Conservation (phyloP, 2,329 filamentous ascomycete species). For the Trichocomaceae sp. region DNA sequence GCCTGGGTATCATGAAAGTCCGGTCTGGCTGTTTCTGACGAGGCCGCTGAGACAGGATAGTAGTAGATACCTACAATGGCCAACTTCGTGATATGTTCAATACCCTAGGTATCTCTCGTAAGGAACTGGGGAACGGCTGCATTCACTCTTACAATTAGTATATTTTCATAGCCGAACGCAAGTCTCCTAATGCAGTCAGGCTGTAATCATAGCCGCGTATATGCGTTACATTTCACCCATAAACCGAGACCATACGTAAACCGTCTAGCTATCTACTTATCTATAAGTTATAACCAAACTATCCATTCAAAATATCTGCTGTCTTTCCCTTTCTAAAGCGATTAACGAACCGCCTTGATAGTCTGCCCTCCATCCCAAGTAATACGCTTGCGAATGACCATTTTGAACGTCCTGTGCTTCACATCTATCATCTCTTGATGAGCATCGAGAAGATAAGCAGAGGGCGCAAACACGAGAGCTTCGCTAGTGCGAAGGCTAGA, state of each 20-base stretch:
- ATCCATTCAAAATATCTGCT: background rate
- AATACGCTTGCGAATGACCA: constrained; percentile 20
- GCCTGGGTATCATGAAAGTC: no score
- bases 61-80: no score
- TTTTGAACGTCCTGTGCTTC: constrained; percentile 17
- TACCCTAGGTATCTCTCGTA: no score
- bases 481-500: constrained; percentile 21
- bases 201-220: background rate
- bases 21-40: no score
- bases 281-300: background rate
- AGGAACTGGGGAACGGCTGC: no score
- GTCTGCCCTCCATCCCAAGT: constrained; percentile 22
- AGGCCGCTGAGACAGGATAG: no score
- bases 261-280: background rate
- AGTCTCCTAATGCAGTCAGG: no score
- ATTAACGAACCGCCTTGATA: constrained; percentile 17
- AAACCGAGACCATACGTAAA: background rate
- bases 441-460: constrained; percentile 17
- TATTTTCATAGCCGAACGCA: no score
- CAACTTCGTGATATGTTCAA: no score
- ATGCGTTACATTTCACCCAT: background rate
- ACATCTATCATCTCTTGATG: constrained; percentile 14
- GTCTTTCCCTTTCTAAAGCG: background rate
- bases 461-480: constrained; percentile 21
- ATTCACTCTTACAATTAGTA: background rate